These are phyloP conservation scores for Ustilago cynodontis DNA, from an alignment of 1,284 basidiomycete species.

Conservation along the genomic window DNA sequence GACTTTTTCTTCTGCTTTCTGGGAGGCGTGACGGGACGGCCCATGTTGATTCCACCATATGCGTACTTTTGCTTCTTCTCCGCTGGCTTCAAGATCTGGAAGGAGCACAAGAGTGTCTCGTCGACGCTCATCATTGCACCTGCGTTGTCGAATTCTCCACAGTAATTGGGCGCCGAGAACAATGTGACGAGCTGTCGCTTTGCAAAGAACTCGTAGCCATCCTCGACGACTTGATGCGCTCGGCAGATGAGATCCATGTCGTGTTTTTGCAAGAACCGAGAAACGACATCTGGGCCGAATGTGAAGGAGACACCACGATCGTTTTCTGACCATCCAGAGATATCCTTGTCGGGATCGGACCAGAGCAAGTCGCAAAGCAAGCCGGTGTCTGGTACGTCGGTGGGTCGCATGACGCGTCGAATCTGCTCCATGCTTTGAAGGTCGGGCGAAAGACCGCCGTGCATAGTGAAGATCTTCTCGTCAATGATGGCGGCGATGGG, in stretches of 20 bases:
- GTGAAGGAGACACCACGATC: conserved; percentile 97
- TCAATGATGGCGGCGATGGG: conserved; percentile 96
- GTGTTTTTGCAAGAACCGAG: conserved; percentile 94
- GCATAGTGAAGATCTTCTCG: conserved; percentile 92
- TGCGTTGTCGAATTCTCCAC: conserved; percentile 97
- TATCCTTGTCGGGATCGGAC: conserved; percentile 99
- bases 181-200: conserved; percentile 96
- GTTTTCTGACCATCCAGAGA: conserved; percentile 99
- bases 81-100: conserved; percentile 95
- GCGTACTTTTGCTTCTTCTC: conserved; percentile 93
- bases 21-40: conserved; percentile 74
- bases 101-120: conserved; percentile 95
- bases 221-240: conserved; percentile 98
- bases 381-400: conserved; percentile 98
- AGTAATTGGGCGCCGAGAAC: conserved; percentile 98
- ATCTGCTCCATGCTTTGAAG: conserved; percentile 99
- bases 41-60: conserved; percentile 70
- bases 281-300: conserved; percentile 98
- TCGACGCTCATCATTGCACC: conserved; percentile 99
- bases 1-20: conserved; percentile 73
- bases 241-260: conserved; percentile 99
- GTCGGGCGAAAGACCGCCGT: conserved; percentile 92
- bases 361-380: conserved; percentile 95
- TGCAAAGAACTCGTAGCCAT: conserved; percentile 99
- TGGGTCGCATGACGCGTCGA: conserved; percentile 97